These are phyloP conservation scores for Didymosphaeria variabile DNA, from an alignment of 2,329 filamentous ascomycete genomes.

Conservation along the genomic window DNA sequence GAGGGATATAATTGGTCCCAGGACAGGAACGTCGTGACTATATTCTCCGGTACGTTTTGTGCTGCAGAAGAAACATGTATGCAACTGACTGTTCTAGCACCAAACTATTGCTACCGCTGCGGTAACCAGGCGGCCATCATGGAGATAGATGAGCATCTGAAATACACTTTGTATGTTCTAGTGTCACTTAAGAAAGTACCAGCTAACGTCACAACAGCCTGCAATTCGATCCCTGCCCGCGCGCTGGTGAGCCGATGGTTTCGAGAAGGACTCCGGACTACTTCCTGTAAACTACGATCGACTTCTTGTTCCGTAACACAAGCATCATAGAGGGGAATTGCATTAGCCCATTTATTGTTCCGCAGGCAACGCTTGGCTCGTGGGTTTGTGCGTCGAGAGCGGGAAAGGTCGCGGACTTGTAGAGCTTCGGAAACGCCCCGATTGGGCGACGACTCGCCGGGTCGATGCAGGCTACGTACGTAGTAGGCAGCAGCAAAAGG, in stretches of 20 bases:
- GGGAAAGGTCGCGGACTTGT: background rate
- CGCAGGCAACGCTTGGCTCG: conserved; percentile 15
- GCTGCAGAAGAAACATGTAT: background rate
- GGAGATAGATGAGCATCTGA: conserved; percentile 99
- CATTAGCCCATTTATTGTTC: conserved; percentile 18
- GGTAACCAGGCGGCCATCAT: conserved; percentile 99
- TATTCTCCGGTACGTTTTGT: conserved; percentile 75
- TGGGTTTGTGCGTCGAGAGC: conserved; percentile 12
- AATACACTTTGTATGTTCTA: conserved; percentile 95
- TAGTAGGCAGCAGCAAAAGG: conserved; percentile 9
- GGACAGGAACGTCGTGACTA: conserved; percentile 96
- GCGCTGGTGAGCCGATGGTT: conserved; percentile 98
- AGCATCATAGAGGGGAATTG: conserved; percentile 24
- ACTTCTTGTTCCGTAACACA: conserved; percentile 16
- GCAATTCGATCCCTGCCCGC: conserved; percentile 98
- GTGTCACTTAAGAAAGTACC: background rate
- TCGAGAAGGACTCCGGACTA: conserved; percentile 95
- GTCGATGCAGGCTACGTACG: conserved; percentile 1
- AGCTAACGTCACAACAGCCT: conserved; percentile 68
- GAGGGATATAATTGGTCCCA: conserved; percentile 99
- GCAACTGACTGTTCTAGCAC: conserved; percentile 53
- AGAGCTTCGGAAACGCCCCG: conserved; percentile 1
- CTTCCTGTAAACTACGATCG: conserved; percentile 76
- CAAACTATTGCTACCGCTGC: conserved; percentile 94
- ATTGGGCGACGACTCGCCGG: background rate